These are phyloP conservation scores for Apophysomyces variabilis DNA, from an alignment of 371 early-diverging fungal genomes.

Conservation along the genomic window DNA sequence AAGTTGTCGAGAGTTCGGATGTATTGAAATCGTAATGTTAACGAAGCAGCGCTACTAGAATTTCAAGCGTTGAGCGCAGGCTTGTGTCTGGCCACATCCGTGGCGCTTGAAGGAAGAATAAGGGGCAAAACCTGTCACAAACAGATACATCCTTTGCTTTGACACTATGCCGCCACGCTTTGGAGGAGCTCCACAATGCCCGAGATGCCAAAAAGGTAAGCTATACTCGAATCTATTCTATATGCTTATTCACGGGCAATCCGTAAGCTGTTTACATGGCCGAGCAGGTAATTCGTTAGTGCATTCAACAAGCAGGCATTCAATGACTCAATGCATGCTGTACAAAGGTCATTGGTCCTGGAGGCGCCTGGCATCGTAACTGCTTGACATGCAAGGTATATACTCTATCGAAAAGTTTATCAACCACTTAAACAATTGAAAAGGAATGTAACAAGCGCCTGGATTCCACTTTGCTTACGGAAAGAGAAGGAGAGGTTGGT, in stretches of 20 bases:
- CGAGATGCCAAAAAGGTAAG: constrained; percentile 49
- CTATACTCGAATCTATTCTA: not conserved
- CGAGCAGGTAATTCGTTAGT: constrained; percentile 41
- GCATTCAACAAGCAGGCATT: not conserved
- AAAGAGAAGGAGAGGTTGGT: constrained; percentile 47
- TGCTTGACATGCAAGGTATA: constrained; percentile 54
- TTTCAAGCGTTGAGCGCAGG: no score
- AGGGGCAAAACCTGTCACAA: not conserved
- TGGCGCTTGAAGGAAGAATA: not conserved
- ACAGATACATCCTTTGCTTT: not conserved
- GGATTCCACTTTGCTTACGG: constrained; percentile 50
- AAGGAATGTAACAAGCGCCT: constrained; percentile 56
- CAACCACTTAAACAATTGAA: not conserved
- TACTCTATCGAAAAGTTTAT: not conserved
- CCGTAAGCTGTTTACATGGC: constrained; percentile 53
- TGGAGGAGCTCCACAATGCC: constrained; percentile 54
- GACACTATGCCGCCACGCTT: constrained; percentile 39
- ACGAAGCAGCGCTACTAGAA: no score
- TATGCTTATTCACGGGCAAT: not conserved
- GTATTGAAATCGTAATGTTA: no score
- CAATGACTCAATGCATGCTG: not conserved
- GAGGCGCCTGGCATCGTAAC: constrained; percentile 44
- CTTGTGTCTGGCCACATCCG: no score
- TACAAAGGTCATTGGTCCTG: constrained; percentile 46
- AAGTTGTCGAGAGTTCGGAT: no score